Evolutionary conservation across 257 asterid species (phyloP).

Genomic region (Cynanchum wilfordii): DNA sequence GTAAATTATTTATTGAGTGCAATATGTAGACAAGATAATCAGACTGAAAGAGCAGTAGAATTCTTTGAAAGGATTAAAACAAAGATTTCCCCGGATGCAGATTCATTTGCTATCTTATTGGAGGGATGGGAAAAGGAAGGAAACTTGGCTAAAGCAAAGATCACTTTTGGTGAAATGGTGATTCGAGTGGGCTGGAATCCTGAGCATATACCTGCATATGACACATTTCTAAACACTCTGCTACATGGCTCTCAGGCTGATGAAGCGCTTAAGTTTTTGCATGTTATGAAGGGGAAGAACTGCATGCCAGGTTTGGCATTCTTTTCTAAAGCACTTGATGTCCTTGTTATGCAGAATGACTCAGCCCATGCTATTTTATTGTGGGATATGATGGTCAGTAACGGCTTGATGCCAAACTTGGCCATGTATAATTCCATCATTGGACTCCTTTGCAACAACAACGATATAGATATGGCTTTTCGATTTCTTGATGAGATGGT

Average conservation of each 20-base stretch:
- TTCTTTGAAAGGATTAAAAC: conserved; percentile 52
- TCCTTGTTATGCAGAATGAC: conserved; percentile 50
- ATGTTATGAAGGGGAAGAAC: conserved; percentile 57
- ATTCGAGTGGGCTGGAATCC: conserved; percentile 71
- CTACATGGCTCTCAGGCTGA: conserved; percentile 44
- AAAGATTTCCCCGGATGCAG: conserved; percentile 54
- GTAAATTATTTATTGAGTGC: conserved; percentile 74
- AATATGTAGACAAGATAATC: conserved; percentile 54
- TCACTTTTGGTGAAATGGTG: conserved; percentile 69
- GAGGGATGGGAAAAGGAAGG: conserved; percentile 85
- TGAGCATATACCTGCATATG: conserved; percentile 49
- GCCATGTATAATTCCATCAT: conserved; percentile 51
- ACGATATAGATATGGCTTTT: conserved; percentile 46
- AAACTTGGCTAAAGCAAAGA: conserved; percentile 48
- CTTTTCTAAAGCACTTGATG: conserved; percentile 58
- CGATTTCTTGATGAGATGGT: conserved; percentile 62
- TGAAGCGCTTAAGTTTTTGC: conserved; percentile 66
- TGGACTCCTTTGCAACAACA: conserved; percentile 47
- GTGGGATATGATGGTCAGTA: conserved; percentile 61
- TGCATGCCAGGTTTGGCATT: conserved; percentile 73
- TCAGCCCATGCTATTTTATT: conserved; percentile 41
- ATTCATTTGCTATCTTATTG: conserved; percentile 60
- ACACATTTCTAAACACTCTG: conserved; percentile 58
- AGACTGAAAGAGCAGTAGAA: conserved; percentile 46
- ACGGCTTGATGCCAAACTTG: conserved; percentile 49